Evolutionary conservation across 2,329 filamentous ascomycete genomes (phyloP), one percentile per base, ranked within the genome.

Genomic region (Ilyonectria mors-panacis): DNA sequence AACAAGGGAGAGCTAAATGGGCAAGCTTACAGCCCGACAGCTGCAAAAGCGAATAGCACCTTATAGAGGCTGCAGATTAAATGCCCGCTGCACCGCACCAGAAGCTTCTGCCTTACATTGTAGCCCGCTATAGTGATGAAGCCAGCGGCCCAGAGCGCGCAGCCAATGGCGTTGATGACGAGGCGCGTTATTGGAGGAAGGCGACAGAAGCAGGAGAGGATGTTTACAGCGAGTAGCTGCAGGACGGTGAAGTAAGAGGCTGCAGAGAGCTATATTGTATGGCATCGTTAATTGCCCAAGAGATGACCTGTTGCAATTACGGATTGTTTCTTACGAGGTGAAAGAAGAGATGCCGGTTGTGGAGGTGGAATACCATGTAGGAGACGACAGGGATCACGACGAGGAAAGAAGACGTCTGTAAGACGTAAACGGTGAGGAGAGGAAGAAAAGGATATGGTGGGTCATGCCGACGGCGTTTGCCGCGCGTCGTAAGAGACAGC

Each of bases 201-300:
- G 23, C 9, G 28, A 33, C 28, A 33, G 28, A 53, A 53, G 26
- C 48, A 33, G 8, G 48, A 28, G n/a, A 53, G 12, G 28, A 53
- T 53, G 26, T n/a, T 26, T 4, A 53, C 6, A 33, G 48, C 48
- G 48, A 53, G 26, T 33, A 53, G 48, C 26, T 30, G 48, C 28
- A 53, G 23, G 28, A 53, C 48, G 15, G 48, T 53, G 33, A 53
- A 53, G 48, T 53, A 53, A 53, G 23, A n/a, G 48, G 48, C 48
- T 28, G 48, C 48, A 33, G 48, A 53, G 26, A 53, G 48, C 48
- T 53, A n/a, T 13, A 33, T 33, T 33, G 35, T 13, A 53, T 7
- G 48, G 4, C 1, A 53, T 19, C 17, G 23, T 53, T 33, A 53
- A 13, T 26, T 26, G 6, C 5, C 26, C 26, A 6, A 6, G 13